These are phyloP conservation scores for Wickerhamiella dianesei DNA, from an alignment of 805 yeast species.

Conservation along the genomic window DNA sequence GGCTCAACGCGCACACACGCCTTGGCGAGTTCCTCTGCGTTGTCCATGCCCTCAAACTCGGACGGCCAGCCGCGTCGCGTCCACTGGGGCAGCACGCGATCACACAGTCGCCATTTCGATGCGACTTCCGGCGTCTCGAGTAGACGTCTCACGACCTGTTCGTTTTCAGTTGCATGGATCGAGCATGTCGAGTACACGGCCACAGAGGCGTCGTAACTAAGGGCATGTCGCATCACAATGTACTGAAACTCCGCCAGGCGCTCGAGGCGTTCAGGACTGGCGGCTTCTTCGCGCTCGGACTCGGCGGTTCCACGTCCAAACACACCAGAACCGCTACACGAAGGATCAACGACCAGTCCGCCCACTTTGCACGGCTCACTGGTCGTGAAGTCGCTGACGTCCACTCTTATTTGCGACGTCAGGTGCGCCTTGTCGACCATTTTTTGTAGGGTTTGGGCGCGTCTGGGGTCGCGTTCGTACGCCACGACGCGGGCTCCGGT, in stretches of 20 bases:
- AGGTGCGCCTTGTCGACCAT: constrained; percentile 78
- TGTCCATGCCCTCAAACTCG: constrained; percentile 45
- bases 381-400: constrained; percentile 48
- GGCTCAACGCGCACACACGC: constrained; percentile 83
- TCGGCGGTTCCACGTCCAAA: constrained; percentile 66
- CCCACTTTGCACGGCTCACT: constrained; percentile 51
- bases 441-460: constrained; percentile 54
- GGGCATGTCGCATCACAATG: constrained; percentile 77
- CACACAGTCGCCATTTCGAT: constrained; percentile 51
- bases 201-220: constrained; percentile 51
- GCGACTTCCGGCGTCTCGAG: constrained; percentile 53
- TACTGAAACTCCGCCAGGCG: constrained; percentile 78
- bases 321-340: constrained; percentile 96
- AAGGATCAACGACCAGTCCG: constrained; percentile 86
- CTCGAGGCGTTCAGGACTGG: constrained; percentile 38
- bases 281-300: constrained; percentile 30
- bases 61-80: constrained; percentile 64
- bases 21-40: constrained; percentile 44
- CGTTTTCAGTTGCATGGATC: constrained; percentile 86
- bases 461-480: constrained; percentile 67
- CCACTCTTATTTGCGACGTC: constrained; percentile 30
- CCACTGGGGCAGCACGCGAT: constrained; percentile 71
- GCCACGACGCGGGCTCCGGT: constrained; percentile 39
- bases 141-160: constrained; percentile 72
- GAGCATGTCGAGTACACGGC: constrained; percentile 95